Base-by-base conservation (phyloP, 129 eudicot species). In the Escallonia herrerae region DNA sequence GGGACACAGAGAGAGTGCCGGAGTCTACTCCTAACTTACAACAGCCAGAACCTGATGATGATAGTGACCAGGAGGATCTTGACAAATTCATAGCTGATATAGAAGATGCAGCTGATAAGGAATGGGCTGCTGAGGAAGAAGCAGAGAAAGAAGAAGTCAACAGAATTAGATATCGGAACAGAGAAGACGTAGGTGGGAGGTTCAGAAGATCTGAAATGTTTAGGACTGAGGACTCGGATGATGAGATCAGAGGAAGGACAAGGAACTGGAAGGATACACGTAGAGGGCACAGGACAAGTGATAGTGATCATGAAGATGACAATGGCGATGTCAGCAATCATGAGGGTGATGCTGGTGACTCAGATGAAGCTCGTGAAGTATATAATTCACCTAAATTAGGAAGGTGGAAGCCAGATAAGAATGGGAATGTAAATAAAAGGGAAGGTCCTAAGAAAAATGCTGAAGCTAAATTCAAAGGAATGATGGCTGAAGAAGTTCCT, bases 11-110 rank as follows among this genome's bases (percentile, higher is more conserved):
- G 4, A 65, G 68, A 33, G 65, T 57, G 41, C 4, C 64, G 1
- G 76, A 49, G 6, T 38, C 77, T 10, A 68, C 54, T 22, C 62
- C 56, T 57, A 63, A 56, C 70, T 56, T 76, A 7, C 65, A 66
- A 7, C 80, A 54, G 48, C 62, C 81, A 7, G 82, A 80, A 53
- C 69, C 83, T 37, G 81, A 64, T 12, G 96, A 83, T 33, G 96
- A 93, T 51, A 94, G 99, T 78, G 99, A 94, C 60, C 96, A 94
- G 61, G 99, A 94, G 79, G 99, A 94, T 71, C 99, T 94, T 52
- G 99, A 89, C 63, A 82, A 82, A 14, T 94, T 94, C 78, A 94
- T 94, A 65, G 90, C 97, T 7, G 96, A 94, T 68, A 89, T 94
- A 15, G 97, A 94, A 83, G 95, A 89, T 66, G 95, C 97, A 49